Evolutionary conservation across 2,329 filamentous ascomycete genomes (phyloP).

Genomic region (Sporothrix schenckii): DNA sequence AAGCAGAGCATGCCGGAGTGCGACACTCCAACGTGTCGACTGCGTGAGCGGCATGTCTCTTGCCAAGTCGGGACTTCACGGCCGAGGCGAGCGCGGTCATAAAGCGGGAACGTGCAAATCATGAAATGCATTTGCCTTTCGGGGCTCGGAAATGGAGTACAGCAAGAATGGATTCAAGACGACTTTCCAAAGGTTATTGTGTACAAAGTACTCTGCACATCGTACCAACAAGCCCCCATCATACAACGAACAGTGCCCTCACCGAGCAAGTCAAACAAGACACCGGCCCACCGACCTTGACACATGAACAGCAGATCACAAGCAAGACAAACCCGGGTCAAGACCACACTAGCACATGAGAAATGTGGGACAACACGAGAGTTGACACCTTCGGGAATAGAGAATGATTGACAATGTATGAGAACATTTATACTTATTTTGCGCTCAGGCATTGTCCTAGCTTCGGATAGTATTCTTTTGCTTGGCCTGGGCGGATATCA

Average conservation of each 20-base stretch:
- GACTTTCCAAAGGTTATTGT: not conserved
- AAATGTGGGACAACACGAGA: not conserved
- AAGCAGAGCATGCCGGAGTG: conserved; percentile 3
- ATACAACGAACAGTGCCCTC: not conserved
- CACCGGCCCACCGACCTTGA: not conserved
- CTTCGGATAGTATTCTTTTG: too few species aligned
- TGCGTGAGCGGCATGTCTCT: not conserved
- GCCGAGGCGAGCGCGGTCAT: not conserved
- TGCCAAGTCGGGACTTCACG: not conserved
- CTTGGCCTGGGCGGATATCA: too few species aligned
- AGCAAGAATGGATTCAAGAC: not conserved
- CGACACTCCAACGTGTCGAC: conserved; percentile 22
- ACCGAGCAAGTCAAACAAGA: conserved; percentile 10
- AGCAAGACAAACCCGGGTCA: not conserved
- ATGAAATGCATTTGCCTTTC: not conserved
- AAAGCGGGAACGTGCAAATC: conserved; percentile 2
- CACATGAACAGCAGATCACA: not conserved
- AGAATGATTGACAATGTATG: not conserved
- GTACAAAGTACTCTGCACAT: too few species aligned
- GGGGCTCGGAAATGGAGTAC: too few species aligned
- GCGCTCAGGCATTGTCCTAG: not conserved
- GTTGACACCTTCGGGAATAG: not conserved
- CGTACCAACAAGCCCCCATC: not conserved
- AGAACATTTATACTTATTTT: not conserved
- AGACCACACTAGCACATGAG: not conserved